phyloP scores from a whole-genome alignment of 73 alveolate species.

The Paramecium tetraurelia region DNA sequence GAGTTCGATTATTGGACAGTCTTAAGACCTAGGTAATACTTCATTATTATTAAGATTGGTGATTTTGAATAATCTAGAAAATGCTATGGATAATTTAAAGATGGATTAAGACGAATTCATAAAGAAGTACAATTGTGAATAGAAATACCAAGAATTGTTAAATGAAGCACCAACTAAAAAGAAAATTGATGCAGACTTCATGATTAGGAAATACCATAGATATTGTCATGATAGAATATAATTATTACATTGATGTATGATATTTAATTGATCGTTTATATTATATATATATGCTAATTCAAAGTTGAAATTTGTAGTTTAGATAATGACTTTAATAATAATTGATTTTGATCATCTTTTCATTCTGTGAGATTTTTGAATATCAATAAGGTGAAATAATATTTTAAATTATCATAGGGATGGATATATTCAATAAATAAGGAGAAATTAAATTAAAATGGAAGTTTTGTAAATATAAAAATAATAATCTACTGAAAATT shows the following conservation, averaged over 20 bases:
- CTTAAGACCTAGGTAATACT: neutral
- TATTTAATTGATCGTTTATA: neutral
- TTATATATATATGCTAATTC: neutral
- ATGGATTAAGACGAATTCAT: neutral
- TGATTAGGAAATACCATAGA: neutral
- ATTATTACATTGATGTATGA: neutral
- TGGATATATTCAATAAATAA: too few relatives aligned
- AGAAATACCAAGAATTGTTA: neutral
- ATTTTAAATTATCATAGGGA: too few relatives aligned
- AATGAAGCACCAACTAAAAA: neutral
- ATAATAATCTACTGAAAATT: neutral
- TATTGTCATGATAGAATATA: neutral
- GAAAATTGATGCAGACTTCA: neutral
- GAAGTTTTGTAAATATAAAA: too few relatives aligned
- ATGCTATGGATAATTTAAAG: neutral
- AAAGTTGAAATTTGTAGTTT: neutral
- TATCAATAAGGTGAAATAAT: too few relatives aligned
- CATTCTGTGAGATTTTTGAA: too few relatives aligned
- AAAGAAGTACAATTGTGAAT: neutral
- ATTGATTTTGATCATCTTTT: neutral
- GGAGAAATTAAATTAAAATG: too few relatives aligned
- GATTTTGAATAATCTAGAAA: neutral
- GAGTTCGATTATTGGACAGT: constrained; percentile 33
- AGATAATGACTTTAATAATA: too few relatives aligned
- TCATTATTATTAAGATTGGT: neutral